phyloP scores from a whole-genome alignment of 257 asterid species.

The Capsicum pubescens region DNA sequence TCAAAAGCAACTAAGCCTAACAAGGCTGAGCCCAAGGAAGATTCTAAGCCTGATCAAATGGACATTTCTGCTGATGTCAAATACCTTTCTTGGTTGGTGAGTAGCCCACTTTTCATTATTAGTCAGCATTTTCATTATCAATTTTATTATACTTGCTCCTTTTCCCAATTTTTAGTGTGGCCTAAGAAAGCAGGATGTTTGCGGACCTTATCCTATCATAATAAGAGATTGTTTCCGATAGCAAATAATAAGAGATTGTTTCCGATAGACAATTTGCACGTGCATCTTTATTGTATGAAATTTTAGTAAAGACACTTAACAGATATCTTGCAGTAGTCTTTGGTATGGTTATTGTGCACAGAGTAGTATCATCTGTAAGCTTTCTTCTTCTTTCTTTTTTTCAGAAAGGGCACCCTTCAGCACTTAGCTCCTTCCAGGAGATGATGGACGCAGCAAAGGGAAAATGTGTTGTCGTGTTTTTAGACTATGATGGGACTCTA shows the following conservation, averaged over 20 bases:
- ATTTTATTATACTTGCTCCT: too few relatives aligned
- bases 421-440: conserved; percentile 50
- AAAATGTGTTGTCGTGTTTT: conserved; percentile 69
- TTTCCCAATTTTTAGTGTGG: too few relatives aligned
- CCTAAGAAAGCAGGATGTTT: too few relatives aligned
- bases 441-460: conserved; percentile 40
- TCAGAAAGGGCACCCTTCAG: conserved; percentile 69
- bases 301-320: background rate
- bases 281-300: too few relatives aligned
- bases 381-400: background rate
- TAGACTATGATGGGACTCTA: conserved; percentile 86
- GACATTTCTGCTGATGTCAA: conserved; percentile 27
- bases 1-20: conserved; percentile 17
- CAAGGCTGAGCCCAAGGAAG: conserved; percentile 38
- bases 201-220: too few relatives aligned
- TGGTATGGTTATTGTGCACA: background rate
- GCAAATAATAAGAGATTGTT: too few relatives aligned
- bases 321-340: background rate
- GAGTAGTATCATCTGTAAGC: background rate
- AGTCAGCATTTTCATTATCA: too few relatives aligned
- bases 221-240: too few relatives aligned
- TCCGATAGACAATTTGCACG: too few relatives aligned
- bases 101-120: conserved; percentile 14
- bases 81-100: conserved; percentile 69
- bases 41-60: background rate